Conservation (phyloP, 1,139 yeast species). For the Kodamaea arcana region DNA sequence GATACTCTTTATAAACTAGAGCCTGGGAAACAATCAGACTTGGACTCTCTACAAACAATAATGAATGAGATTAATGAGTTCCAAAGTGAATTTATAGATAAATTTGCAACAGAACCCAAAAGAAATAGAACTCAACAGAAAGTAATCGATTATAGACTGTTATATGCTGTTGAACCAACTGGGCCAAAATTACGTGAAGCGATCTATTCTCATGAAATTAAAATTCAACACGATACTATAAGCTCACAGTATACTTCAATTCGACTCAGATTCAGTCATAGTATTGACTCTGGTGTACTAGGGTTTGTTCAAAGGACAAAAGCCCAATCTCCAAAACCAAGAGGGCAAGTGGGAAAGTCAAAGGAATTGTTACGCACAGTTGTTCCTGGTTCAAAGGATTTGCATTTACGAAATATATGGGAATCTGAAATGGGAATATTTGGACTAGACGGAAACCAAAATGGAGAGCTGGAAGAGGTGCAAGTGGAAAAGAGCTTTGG, state of each 20-base stretch:
- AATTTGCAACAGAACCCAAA: conserved; percentile 10
- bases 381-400: neutral
- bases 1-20: conserved; percentile 3
- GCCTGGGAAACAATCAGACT: conserved; percentile 1
- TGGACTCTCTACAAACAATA: conserved; percentile 16
- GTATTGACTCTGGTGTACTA: conserved; percentile 8
- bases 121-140: conserved; percentile 34
- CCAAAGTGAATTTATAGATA: conserved; percentile 29
- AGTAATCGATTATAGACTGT: conserved; percentile 32
- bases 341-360: neutral
- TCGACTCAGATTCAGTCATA: conserved; percentile 28
- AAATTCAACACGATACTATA: conserved; percentile 38
- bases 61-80: conserved; percentile 31
- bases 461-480: neutral
- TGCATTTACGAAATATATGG: conserved; percentile 9
- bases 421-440: conserved; percentile 8
- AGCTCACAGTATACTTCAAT: conserved; percentile 36
- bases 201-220: conserved; percentile 16
- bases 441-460: neutral
- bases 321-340: neutral
- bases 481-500: neutral
- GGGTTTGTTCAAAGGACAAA: conserved; percentile 10
- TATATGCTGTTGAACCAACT: conserved; percentile 14
- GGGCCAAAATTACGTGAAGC: conserved; percentile 4
- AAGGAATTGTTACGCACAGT: neutral